phyloP scores from a whole-genome alignment of 1,284 basidiomycete species.

The Anthracocystis setariae region DNA sequence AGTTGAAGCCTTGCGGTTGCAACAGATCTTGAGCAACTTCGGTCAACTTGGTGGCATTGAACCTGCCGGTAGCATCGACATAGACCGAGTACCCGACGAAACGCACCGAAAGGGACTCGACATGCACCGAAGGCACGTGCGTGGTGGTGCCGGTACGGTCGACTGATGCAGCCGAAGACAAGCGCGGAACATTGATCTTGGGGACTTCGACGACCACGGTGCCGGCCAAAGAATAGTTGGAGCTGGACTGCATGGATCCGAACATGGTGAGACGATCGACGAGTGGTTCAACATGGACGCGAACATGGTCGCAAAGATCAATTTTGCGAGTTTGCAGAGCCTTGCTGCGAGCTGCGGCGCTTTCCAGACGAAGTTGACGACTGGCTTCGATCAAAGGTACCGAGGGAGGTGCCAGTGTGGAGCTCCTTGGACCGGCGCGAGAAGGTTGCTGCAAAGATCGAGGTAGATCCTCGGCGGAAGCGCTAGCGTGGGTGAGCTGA shows the following conservation, averaged over 20 bases:
- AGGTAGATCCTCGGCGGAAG: constrained; percentile 32
- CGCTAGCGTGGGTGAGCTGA: constrained; percentile 17
- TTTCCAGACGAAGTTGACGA: constrained; percentile 18
- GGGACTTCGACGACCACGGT: constrained; percentile 48
- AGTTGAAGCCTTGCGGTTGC: constrained; percentile 33
- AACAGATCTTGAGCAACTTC: constrained; percentile 56
- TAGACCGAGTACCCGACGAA: constrained; percentile 64
- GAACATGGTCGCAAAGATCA: constrained; percentile 24
- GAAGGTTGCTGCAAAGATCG: constrained; percentile 5
- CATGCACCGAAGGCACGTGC: constrained; percentile 30
- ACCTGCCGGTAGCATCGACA: constrained; percentile 61
- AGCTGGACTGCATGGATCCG: constrained; percentile 64
- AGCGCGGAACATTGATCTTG: constrained; percentile 26
- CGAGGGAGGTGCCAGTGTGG: constrained; percentile 14
- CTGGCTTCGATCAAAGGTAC: constrained; percentile 38
- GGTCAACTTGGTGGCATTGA: constrained; percentile 56
- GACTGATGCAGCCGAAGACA: constrained; percentile 28
- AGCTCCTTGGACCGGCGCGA: not conserved
- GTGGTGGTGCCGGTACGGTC: constrained; percentile 16
- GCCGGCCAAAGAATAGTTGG: constrained; percentile 66
- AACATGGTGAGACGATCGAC: constrained; percentile 63
- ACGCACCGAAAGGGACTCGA: constrained; percentile 48
- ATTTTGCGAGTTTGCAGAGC: constrained; percentile 14
- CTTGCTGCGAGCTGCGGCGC: constrained; percentile 10
- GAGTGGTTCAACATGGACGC: constrained; percentile 49